A percentile compares a stretch with the other conserved stretches of the same genome.
Evolutionary conservation across 257 asterid species (phyloP).

Genomic region (Nicotiana tomentosiformis): DNA sequence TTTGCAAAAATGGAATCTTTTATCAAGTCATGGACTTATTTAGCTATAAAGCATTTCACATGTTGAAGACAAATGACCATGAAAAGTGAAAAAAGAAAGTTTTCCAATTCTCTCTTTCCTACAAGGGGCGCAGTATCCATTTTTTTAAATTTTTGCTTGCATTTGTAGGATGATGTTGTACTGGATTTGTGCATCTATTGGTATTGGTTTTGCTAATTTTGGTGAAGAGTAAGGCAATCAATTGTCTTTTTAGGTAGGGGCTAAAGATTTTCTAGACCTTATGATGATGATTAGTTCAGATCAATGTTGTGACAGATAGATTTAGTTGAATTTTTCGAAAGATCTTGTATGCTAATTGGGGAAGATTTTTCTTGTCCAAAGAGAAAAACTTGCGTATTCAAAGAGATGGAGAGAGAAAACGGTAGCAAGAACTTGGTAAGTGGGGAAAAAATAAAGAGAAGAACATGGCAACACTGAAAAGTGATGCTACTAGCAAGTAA

Average conservation of each 20-base stretch:
- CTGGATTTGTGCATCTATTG: not conserved
- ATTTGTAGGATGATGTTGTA: not conserved
- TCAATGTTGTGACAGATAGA: slow-evolving; percentile 22
- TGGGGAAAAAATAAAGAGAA: not conserved
- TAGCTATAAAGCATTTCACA: not conserved
- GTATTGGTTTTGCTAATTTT: not conserved
- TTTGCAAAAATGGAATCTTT: not conserved
- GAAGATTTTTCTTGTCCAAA: slow-evolving; percentile 16
- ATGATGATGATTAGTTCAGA: slow-evolving; percentile 17
- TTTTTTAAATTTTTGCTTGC: not conserved
- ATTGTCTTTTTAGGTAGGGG: slow-evolving; percentile 12
- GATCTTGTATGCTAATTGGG: slow-evolving; percentile 23
- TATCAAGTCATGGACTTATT: not conserved
- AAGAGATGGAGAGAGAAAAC: not conserved
- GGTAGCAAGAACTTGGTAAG: not conserved
- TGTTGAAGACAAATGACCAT: not conserved
- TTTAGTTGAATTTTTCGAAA: slow-evolving; percentile 27
- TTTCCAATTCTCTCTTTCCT: not conserved
- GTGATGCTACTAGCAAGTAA: not conserved
- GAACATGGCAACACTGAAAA: not conserved
- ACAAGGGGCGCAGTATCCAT: not conserved
- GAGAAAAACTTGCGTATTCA: not conserved
- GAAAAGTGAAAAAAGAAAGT: not conserved
- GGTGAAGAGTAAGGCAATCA: not conserved
- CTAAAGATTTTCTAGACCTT: slow-evolving; percentile 20